phyloP scores from a whole-genome alignment of 768 basidiomycete genomes.

The Collybia nuda region DNA sequence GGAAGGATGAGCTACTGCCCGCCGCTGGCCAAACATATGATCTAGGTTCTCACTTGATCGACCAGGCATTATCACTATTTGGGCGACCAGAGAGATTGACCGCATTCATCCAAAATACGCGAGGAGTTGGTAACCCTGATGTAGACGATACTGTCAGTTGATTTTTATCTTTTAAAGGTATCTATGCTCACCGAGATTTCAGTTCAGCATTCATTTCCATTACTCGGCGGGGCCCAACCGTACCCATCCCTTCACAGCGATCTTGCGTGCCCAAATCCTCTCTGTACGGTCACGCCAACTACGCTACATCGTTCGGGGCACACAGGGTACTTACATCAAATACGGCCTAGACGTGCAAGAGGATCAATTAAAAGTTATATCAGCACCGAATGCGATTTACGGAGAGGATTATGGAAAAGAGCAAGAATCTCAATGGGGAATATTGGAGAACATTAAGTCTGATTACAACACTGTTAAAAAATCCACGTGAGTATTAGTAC shows the following conservation, averaged over 20 bases:
- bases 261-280: slow-evolving; percentile 67
- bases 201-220: slow-evolving; percentile 57
- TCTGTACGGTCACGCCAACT: slow-evolving; percentile 67
- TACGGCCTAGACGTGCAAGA: slow-evolving; percentile 80
- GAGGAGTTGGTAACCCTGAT: slow-evolving; percentile 60
- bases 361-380: slow-evolving; percentile 63
- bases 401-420: slow-evolving; percentile 56
- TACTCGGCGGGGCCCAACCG: slow-evolving; percentile 39
- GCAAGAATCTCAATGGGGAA: slow-evolving; percentile 62
- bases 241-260: slow-evolving; percentile 61
- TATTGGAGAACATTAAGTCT: slow-evolving; percentile 51
- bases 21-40: slow-evolving; percentile 73
- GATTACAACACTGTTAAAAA: slow-evolving; percentile 42
- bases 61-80: slow-evolving; percentile 75
- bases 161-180: background rate
- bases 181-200: background rate
- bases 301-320: slow-evolving; percentile 72
- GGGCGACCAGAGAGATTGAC: slow-evolving; percentile 70
- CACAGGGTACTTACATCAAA: slow-evolving; percentile 71
- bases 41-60: slow-evolving; percentile 78
- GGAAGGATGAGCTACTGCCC: slow-evolving; percentile 73
- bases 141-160: slow-evolving; percentile 65
- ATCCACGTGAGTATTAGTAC: slow-evolving; percentile 29
- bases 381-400: slow-evolving; percentile 44
- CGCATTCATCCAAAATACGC: slow-evolving; percentile 67